Percentiles rank a stretch among this genome's conserved stretches.
phyloP scores from a whole-genome alignment of 2,329 filamentous ascomycete species.

The Aureobasidium sp. region DNA sequence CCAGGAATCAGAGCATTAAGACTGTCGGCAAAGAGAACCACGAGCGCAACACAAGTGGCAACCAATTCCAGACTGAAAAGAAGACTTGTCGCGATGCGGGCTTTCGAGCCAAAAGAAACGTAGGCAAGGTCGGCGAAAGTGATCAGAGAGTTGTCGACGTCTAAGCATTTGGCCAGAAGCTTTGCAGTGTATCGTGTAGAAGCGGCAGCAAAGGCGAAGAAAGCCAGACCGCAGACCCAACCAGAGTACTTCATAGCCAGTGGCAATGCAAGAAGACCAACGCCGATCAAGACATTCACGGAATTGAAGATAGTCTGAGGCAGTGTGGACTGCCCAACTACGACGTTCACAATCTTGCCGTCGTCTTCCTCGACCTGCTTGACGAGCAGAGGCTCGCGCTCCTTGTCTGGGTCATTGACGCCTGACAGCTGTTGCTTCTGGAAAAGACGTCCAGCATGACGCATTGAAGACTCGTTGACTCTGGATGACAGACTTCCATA shows the following conservation, averaged over 20 bases:
- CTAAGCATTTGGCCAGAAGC: slow-evolving; percentile 79
- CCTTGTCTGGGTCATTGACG: slow-evolving; percentile 37
- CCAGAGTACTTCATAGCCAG: slow-evolving; percentile 81
- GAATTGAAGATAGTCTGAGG: slow-evolving; percentile 96
- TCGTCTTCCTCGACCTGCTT: slow-evolving; percentile 81
- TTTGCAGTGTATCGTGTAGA: slow-evolving; percentile 82
- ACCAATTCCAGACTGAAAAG: slow-evolving; percentile 84
- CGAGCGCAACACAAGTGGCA: slow-evolving; percentile 79
- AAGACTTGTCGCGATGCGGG: slow-evolving; percentile 72
- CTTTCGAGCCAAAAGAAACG: slow-evolving; percentile 77
- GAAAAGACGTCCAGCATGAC: slow-evolving; percentile 47
- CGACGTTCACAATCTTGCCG: slow-evolving; percentile 72
- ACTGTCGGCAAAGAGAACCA: slow-evolving; percentile 94
- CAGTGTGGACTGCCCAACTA: slow-evolving; percentile 89
- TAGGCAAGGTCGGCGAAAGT: slow-evolving; percentile 93
- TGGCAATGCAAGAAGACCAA: slow-evolving; percentile 82
- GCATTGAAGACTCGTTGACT: slow-evolving; percentile 50
- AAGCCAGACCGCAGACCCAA: slow-evolving; percentile 73
- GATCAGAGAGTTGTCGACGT: slow-evolving; percentile 75
- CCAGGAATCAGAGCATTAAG: slow-evolving; percentile 70
- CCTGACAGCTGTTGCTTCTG: slow-evolving; percentile 40
- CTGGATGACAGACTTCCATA: slow-evolving; percentile 54
- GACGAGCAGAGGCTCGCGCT: slow-evolving; percentile 68
- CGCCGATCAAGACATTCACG: slow-evolving; percentile 84
- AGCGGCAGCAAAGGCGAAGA: slow-evolving; percentile 65